Evolutionary conservation across 2,329 filamentous ascomycete genomes (phyloP).

Genomic region (Neurospora sp.): DNA sequence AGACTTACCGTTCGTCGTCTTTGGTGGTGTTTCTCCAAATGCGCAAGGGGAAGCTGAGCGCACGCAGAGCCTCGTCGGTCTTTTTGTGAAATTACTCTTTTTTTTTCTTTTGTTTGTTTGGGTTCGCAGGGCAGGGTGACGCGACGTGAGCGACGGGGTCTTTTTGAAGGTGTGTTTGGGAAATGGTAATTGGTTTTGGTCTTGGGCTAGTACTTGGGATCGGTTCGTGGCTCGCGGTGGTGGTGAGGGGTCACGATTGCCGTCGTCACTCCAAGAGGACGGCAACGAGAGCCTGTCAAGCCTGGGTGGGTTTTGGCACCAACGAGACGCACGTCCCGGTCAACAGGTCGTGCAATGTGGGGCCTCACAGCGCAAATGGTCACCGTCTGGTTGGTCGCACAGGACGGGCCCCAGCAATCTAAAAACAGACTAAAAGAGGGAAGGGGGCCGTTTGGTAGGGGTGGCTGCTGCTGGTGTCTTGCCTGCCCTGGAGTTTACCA

Average conservation of each 20-base stretch:
- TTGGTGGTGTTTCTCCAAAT: not conserved
- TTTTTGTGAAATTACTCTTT: not conserved
- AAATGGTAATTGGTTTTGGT: not conserved
- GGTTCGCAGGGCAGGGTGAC: not conserved
- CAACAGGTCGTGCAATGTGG: conserved; percentile 2
- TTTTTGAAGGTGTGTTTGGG: conserved; percentile 1
- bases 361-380: conserved; percentile 11
- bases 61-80: not conserved
- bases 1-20: not conserved
- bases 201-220: not conserved
- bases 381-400: conserved; percentile 13
- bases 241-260: conserved; percentile 13
- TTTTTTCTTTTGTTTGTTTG: not conserved
- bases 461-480: conserved; percentile 1
- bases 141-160: conserved; percentile 5
- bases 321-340: not conserved
- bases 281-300: not conserved
- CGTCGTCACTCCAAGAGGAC: conserved; percentile 2
- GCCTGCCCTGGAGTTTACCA: not conserved
- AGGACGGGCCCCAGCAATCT: conserved; percentile 7
- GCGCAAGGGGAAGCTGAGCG: not conserved
- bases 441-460: not conserved
- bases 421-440: conserved; percentile 11
- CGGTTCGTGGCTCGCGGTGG: conserved; percentile 4
- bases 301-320: not conserved